These are phyloP conservation scores for Debaryomyces nepalensis DNA, from an alignment of 1,139 yeast genomes.

Conservation along the genomic window DNA sequence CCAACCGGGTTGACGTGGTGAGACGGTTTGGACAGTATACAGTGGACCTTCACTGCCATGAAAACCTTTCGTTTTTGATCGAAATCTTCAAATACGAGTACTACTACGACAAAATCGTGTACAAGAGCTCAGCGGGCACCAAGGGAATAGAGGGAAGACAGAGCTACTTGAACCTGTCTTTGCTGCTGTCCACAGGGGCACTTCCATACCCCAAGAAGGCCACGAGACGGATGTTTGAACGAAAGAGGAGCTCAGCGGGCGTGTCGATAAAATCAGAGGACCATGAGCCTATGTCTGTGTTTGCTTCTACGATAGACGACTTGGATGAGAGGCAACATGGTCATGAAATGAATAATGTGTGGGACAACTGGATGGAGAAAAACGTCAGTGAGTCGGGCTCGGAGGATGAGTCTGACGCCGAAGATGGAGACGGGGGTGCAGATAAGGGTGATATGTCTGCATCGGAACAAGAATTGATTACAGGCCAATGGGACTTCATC, in stretches of 20 bases:
- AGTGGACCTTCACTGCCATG: conserved; percentile 43
- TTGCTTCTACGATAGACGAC: conserved; percentile 41
- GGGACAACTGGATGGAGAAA: conserved; percentile 7
- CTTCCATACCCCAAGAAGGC: conserved; percentile 19
- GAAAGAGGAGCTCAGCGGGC: conserved; percentile 8
- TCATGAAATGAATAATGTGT: conserved; percentile 4
- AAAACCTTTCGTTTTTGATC: conserved; percentile 49
- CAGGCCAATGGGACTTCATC: conserved; percentile 36
- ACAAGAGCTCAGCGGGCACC: background rate
- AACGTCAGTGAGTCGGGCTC: conserved; percentile 7
- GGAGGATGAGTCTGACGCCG: conserved; percentile 7
- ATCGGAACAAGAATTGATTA: conserved; percentile 22
- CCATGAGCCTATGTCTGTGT: conserved; percentile 30
- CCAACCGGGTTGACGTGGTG: conserved; percentile 20
- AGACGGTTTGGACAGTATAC: conserved; percentile 27
- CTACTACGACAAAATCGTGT: conserved; percentile 29
- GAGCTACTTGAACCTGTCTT: conserved; percentile 20
- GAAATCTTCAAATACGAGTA: conserved; percentile 51
- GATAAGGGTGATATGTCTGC: conserved; percentile 16
- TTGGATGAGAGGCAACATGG: conserved; percentile 19
- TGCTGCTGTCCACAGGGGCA: conserved; percentile 18
- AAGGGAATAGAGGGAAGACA: background rate
- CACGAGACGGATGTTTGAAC: background rate
- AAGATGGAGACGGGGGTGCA: conserved; percentile 11
- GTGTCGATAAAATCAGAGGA: conserved; percentile 24